Evolutionary conservation across 768 basidiomycete species (phyloP).

Genomic region (Artomyces pyxidatus): DNA sequence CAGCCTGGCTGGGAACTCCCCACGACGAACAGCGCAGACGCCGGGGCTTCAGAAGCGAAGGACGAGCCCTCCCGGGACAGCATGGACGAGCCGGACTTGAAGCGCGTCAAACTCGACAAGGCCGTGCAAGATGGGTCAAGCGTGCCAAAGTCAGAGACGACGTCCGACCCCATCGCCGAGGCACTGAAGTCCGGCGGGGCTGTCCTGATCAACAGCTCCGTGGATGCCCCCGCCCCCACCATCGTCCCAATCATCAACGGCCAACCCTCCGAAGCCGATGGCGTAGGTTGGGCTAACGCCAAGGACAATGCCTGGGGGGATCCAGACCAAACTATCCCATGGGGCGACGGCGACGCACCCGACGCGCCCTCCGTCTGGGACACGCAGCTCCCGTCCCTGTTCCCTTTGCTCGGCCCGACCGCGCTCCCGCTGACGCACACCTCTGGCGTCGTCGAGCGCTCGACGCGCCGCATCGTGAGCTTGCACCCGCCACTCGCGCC

Average conservation of each 20-base stretch:
- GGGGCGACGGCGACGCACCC: not conserved
- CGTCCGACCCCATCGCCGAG: conserved; percentile 1
- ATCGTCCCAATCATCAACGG: not conserved
- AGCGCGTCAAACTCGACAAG: conserved; percentile 18
- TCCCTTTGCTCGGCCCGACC: conserved; percentile 45
- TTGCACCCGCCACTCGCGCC: conserved; percentile 31
- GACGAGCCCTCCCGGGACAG: conserved; percentile 2
- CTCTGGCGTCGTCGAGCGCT: conserved; percentile 58
- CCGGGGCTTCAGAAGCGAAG: not conserved
- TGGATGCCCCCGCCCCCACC: not conserved
- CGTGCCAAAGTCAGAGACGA: not conserved
- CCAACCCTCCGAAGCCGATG: no score
- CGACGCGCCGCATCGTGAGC: conserved; percentile 48
- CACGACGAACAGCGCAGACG: not conserved
- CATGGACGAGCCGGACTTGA: conserved; percentile 15
- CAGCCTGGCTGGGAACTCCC: conserved; percentile 13
- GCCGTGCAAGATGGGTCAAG: conserved; percentile 5
- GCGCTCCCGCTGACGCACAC: conserved; percentile 53
- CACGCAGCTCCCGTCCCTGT: conserved; percentile 18
- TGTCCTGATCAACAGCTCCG: not conserved
- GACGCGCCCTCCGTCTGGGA: conserved; percentile 9
- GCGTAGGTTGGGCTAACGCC: conserved; percentile 6
- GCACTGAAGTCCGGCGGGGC: not conserved
- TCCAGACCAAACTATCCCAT: not conserved
- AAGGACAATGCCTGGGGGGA: conserved; percentile 1